phyloP scores from a whole-genome alignment of 2,329 filamentous ascomycete genomes.

The Claviceps purpurea region DNA sequence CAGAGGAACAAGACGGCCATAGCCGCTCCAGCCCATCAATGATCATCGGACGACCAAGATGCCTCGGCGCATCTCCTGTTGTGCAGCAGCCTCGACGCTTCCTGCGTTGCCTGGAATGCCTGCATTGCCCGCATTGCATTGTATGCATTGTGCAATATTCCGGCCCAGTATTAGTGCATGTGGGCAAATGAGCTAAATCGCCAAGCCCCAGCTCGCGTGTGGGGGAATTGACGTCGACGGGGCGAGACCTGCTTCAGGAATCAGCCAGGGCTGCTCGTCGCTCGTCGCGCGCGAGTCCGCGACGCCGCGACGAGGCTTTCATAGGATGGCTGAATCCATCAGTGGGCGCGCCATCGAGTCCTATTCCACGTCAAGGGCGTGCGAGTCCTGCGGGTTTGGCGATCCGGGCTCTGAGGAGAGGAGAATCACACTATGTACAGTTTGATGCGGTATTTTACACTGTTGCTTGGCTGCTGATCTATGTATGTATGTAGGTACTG shows the following conservation, averaged over 20 bases:
- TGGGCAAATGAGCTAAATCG: neutral
- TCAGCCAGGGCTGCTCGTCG: neutral
- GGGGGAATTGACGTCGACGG: neutral
- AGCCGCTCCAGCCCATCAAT: neutral
- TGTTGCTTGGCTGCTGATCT: too few species aligned
- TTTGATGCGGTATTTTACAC: too few species aligned
- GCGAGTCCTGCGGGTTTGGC: too few species aligned
- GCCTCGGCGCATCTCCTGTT: neutral
- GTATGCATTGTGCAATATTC: slow-evolving; percentile 1
- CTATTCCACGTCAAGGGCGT: too few species aligned
- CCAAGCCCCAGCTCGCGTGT: neutral
- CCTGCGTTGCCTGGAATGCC: neutral
- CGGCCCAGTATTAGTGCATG: neutral
- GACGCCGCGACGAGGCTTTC: too few species aligned
- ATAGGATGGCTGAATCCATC: too few species aligned
- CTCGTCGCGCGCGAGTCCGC: too few species aligned
- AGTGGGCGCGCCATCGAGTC: too few species aligned
- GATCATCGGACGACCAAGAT: neutral
- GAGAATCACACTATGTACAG: too few species aligned
- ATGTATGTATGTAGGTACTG: too few species aligned
- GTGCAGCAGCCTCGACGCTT: neutral
- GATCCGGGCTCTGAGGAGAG: too few species aligned
- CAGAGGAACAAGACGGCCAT: neutral
- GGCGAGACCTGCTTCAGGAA: neutral
- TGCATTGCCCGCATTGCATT: neutral